phyloP scores from a whole-genome alignment of 1,284 basidiomycete species.

The Ustilago hordei region DNA sequence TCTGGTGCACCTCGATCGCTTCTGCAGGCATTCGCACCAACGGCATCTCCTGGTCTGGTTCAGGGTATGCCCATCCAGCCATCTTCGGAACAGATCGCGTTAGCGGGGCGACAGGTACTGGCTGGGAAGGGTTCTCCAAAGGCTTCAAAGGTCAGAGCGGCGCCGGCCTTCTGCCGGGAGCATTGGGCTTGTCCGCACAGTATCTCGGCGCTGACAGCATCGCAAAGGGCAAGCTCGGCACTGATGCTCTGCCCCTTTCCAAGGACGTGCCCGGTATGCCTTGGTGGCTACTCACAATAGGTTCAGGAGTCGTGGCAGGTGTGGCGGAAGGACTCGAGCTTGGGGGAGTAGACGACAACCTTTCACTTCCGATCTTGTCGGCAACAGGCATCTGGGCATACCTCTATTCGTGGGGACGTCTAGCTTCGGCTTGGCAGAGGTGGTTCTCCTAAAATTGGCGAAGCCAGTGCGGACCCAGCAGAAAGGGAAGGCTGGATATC shows the following conservation, averaged over 20 bases:
- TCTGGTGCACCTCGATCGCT: slow-evolving; percentile 76
- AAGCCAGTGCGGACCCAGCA: no score
- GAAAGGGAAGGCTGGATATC: no score
- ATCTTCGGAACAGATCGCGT: slow-evolving; percentile 58
- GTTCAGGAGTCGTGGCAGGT: slow-evolving; percentile 68
- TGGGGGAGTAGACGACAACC: slow-evolving; percentile 88
- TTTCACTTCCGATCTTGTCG: slow-evolving; percentile 90
- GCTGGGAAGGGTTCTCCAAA: slow-evolving; percentile 48
- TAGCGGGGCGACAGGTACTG: slow-evolving; percentile 45
- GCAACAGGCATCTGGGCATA: slow-evolving; percentile 80
- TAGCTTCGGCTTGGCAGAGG: slow-evolving; percentile 28
- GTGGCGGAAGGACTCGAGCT: slow-evolving; percentile 76
- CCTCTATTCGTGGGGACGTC: slow-evolving; percentile 59
- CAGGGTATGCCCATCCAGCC: slow-evolving; percentile 42
- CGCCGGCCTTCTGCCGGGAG: slow-evolving; percentile 28
- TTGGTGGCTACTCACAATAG: slow-evolving; percentile 48
- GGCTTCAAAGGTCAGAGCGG: slow-evolving; percentile 51
- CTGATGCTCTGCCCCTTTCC: slow-evolving; percentile 25
- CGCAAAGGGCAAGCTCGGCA: slow-evolving; percentile 41
- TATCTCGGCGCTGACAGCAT: slow-evolving; percentile 37
- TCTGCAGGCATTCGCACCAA: slow-evolving; percentile 46
- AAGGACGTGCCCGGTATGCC: slow-evolving; percentile 60
- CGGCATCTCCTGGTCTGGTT: slow-evolving; percentile 62
- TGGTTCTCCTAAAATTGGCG: slow-evolving; percentile 24
- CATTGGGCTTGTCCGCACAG: slow-evolving; percentile 32